These are phyloP conservation scores for Phytomonas francai DNA, from an alignment of 208 protist genomes.

Conservation along the genomic window DNA sequence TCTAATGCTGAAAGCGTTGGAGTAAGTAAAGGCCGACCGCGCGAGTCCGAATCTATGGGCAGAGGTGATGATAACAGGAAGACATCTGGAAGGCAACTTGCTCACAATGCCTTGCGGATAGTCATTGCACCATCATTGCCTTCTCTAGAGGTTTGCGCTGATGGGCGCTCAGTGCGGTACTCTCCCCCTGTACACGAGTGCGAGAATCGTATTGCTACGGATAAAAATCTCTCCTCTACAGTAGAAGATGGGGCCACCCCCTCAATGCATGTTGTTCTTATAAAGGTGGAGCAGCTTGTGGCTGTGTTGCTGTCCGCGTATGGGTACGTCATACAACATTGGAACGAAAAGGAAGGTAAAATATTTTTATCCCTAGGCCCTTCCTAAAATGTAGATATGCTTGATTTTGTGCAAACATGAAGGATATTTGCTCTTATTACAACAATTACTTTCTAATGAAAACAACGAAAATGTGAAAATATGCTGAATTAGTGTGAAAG, in stretches of 20 bases:
- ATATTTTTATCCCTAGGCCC: slow-evolving; percentile 17
- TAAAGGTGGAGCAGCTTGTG: slow-evolving; percentile 43
- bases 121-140: slow-evolving; percentile 40
- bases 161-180: slow-evolving; percentile 14
- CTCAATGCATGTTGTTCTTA: not conserved
- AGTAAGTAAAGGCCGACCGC: not conserved
- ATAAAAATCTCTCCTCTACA: not conserved
- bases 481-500: not conserved
- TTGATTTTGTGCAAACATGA: not conserved
- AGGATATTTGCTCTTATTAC: not conserved
- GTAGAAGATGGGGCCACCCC: not conserved
- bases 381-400: slow-evolving; percentile 16
- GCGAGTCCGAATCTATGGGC: not conserved
- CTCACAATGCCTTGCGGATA: slow-evolving; percentile 6
- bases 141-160: slow-evolving; percentile 20
- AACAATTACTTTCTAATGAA: not conserved
- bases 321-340: slow-evolving; percentile 64
- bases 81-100: not conserved
- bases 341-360: slow-evolving; percentile 32
- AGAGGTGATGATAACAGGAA: not conserved
- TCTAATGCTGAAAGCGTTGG: not conserved
- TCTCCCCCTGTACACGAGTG: not conserved
- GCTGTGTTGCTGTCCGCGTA: slow-evolving; percentile 50
- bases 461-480: not conserved
- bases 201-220: not conserved